These are phyloP conservation scores for Claviceps sp. DNA, from an alignment of 2,329 filamentous ascomycete genomes.

Conservation along the genomic window DNA sequence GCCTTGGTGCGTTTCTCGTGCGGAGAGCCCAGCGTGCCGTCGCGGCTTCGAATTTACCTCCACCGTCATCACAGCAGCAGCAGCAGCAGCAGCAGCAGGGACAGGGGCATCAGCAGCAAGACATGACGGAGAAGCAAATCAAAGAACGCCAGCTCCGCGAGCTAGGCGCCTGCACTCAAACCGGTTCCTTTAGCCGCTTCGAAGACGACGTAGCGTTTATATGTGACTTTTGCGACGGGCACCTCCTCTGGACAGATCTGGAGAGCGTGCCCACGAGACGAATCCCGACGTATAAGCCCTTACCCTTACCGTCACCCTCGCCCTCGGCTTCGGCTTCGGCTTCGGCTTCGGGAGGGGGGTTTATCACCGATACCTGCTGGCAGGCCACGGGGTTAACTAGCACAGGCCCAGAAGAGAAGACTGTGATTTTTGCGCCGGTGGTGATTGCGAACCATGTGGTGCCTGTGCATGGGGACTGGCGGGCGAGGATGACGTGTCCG, in stretches of 20 bases:
- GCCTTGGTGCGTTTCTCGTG: conserved; percentile 43
- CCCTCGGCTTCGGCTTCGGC: too few species aligned
- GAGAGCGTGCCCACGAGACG: conserved; percentile 36
- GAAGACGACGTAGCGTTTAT: conserved; percentile 43
- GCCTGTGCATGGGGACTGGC: conserved; percentile 37
- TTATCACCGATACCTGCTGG: conserved; percentile 29
- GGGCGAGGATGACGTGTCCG: conserved; percentile 37
- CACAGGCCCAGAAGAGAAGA: conserved; percentile 31
- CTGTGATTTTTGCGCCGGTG: conserved; percentile 41
- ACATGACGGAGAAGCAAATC: conserved; percentile 21
- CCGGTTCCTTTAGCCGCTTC: conserved; percentile 43
- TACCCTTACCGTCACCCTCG: too few species aligned
- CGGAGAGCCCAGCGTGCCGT: conserved; percentile 30
- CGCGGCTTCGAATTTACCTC: background rate
- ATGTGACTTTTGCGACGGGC: conserved; percentile 49
- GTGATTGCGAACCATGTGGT: conserved; percentile 45
- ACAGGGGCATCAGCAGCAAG: background rate
- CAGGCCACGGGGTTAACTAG: conserved; percentile 32
- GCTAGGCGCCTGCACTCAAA: conserved; percentile 34
- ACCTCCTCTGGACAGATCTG: conserved; percentile 44
- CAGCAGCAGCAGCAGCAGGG: too few species aligned
- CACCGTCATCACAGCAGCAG: too few species aligned
- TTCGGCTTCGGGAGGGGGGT: too few species aligned
- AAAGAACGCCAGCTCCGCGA: conserved; percentile 30
- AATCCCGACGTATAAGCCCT: conserved; percentile 15